A percentile compares a stretch with the other conserved stretches of the same genome.
Conservation (phyloP, 1,139 yeast species). For the Suhomyces guaymorum region DNA sequence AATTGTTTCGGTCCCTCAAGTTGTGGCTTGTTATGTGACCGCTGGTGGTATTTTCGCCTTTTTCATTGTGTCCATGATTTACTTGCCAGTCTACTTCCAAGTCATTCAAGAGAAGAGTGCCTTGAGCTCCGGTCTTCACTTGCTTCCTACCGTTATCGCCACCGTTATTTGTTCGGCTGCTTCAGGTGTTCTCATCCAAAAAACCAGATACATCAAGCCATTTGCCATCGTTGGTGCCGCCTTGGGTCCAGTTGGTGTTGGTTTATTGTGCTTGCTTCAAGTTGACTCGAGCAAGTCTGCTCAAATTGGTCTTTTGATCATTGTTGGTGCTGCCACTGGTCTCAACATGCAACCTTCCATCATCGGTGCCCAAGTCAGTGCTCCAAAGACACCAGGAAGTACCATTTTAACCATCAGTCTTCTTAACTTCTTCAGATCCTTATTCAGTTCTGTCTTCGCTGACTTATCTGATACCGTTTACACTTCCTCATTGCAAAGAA, state of each 20-base stretch:
- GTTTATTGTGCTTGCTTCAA: slow-evolving; percentile 32
- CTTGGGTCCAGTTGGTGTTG: slow-evolving; percentile 37
- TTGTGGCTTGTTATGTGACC: slow-evolving; percentile 16
- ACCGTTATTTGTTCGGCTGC: slow-evolving; percentile 32
- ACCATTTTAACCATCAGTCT: slow-evolving; percentile 39
- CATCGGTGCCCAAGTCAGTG: slow-evolving; percentile 33
- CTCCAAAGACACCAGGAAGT: slow-evolving; percentile 41
- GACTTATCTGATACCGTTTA: slow-evolving; percentile 38
- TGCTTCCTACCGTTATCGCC: slow-evolving; percentile 39
- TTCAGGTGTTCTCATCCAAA: slow-evolving; percentile 33
- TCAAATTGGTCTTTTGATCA: slow-evolving; percentile 39
- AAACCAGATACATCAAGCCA: slow-evolving; percentile 34
- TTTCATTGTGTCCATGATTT: slow-evolving; percentile 14
- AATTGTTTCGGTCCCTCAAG: slow-evolving; percentile 31
- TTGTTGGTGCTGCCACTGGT: slow-evolving; percentile 35
- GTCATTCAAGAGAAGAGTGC: slow-evolving; percentile 34
- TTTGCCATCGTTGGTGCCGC: slow-evolving; percentile 28
- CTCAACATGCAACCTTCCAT: slow-evolving; percentile 31
- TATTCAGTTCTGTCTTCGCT: slow-evolving; percentile 35
- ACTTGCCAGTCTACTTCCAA: slow-evolving; percentile 37
- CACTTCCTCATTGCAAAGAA: slow-evolving; percentile 29
- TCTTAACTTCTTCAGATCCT: slow-evolving; percentile 31
- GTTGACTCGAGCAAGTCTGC: slow-evolving; percentile 29
- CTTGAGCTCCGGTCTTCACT: slow-evolving; percentile 40
- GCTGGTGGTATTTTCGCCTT: slow-evolving; percentile 19